Conservation (phyloP, 345 rosid species). For the Toxicodendron radicans region DNA sequence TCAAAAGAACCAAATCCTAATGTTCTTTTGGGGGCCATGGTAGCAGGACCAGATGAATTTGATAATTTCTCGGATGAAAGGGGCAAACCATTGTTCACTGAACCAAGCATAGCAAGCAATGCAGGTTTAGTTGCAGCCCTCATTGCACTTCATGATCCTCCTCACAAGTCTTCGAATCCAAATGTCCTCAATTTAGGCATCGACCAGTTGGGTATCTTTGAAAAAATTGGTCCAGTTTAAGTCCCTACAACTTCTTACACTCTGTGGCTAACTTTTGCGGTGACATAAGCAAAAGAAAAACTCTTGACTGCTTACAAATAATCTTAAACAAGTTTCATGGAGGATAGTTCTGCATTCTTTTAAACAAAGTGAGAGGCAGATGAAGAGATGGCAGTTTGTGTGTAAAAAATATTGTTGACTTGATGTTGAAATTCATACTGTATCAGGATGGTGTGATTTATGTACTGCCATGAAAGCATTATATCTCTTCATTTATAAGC, state of each 20-base stretch:
- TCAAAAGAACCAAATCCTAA: slow-evolving; percentile 43
- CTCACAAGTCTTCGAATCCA: slow-evolving; percentile 17
- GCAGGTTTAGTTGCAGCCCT: slow-evolving; percentile 61
- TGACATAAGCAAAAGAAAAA: not conserved
- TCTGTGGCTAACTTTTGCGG: not conserved
- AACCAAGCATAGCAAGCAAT: slow-evolving; percentile 45
- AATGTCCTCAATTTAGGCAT: slow-evolving; percentile 33
- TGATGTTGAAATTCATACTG: not conserved
- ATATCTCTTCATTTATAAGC: not conserved
- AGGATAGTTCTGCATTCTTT: not conserved
- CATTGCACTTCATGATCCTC: slow-evolving; percentile 51
- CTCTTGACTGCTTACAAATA: not conserved
- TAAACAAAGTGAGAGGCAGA: not conserved
- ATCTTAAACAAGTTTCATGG: not conserved
- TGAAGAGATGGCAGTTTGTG: not conserved
- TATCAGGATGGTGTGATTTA: not conserved
- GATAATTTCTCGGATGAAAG: slow-evolving; percentile 48
- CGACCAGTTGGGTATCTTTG: slow-evolving; percentile 45
- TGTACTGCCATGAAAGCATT: not conserved
- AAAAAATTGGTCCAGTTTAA: slow-evolving; percentile 25
- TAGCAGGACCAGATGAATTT: slow-evolving; percentile 39
- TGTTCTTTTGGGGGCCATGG: slow-evolving; percentile 43
- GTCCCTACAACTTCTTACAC: not conserved
- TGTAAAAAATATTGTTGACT: not conserved
- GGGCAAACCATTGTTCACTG: slow-evolving; percentile 38